A percentile compares a stretch with the other conserved stretches of the same genome.
phyloP scores from a whole-genome alignment of 2,329 filamentous ascomycete genomes.

The Ambrosiella cleistominuta region DNA sequence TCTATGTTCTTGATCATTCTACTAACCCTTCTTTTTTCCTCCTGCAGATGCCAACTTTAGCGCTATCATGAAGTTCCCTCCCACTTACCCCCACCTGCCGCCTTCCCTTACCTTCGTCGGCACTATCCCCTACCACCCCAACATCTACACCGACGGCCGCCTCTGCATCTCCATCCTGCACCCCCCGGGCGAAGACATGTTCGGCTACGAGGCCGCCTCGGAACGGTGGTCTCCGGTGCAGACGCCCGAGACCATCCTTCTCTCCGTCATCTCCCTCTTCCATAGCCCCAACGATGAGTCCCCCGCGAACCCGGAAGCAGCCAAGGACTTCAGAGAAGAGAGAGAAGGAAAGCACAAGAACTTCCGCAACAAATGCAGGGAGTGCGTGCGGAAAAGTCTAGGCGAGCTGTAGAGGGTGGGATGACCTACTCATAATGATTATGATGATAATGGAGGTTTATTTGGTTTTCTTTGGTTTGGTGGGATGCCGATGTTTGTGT shows the following conservation, averaged over 20 bases:
- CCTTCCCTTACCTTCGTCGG: slow-evolving; percentile 75
- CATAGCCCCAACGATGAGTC: slow-evolving; percentile 88
- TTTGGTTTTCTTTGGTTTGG: background rate
- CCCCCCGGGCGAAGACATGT: slow-evolving; percentile 82
- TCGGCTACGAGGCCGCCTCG: slow-evolving; percentile 75
- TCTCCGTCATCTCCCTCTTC: slow-evolving; percentile 84
- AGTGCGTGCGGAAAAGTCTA: slow-evolving; percentile 64
- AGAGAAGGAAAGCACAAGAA: slow-evolving; percentile 41
- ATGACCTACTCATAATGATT: no score
- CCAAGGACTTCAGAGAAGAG: slow-evolving; percentile 72
- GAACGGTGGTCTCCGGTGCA: slow-evolving; percentile 95
- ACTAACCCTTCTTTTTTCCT: background rate
- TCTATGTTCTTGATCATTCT: background rate
- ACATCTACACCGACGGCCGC: slow-evolving; percentile 72
- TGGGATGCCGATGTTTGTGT: no score
- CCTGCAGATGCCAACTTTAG: slow-evolving; percentile 73
- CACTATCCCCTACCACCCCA: slow-evolving; percentile 80
- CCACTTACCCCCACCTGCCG: slow-evolving; percentile 70
- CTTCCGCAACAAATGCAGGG: slow-evolving; percentile 62
- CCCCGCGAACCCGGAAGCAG: slow-evolving; percentile 88
- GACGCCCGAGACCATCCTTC: slow-evolving; percentile 80
- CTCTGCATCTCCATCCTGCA: slow-evolving; percentile 97
- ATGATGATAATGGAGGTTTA: no score
- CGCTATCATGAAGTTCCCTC: slow-evolving; percentile 66
- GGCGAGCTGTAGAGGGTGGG: slow-evolving; percentile 41